Evolutionary conservation across 805 yeast species (phyloP), one percentile per base, ranked within the genome.

Genomic region (Torulaspora maleeae): DNA sequence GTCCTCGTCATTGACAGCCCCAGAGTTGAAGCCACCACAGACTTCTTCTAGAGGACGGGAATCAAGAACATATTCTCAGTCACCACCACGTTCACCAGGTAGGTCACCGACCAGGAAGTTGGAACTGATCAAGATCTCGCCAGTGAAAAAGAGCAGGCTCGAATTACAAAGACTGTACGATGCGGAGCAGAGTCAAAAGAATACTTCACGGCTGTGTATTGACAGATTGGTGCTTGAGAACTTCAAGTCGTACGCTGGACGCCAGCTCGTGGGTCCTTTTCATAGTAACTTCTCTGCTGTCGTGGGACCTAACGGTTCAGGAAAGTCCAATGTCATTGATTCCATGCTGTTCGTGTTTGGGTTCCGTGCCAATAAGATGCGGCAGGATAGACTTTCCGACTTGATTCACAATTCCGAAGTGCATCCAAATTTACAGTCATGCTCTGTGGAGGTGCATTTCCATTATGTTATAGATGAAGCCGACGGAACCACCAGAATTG

Each of bases 241-340:
- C 62, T 93, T 93, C 76, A 93, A 93, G 62, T 89, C 97, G 0
- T 93, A 93, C 62, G 98, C 97, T 1, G 99, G 99, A 0, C 70
- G 75, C 13, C 98, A 93, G 67, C 78, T 79, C 5, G 86, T 93
- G 41, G 99, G 99, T 0, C 99, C 99, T 0, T 93, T 93, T 66
- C 85, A 93, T 57, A 69, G 90, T 29, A 87, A 95, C 4, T 95
- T 93, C 60, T 86, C 96, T 9, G 98, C 99, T 0, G 95, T 93
- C 9, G 97, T 93, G 11, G 99, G 99, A 0, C 99, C 99, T 4
- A 93, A 93, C 64, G 99, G 99, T 7, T 85, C 96, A 10, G 99
- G 99, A 2, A 93, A 93, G 67, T 90, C 98, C 12, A 93, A 95
- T 60, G 97, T 93, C 52, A 93, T 93, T 64, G 99, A 95, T 64